Percentiles rank a stretch among this genome's conserved stretches.
Conservation (phyloP, 225 moss, liverwort and hornwort genomes). For the Anthoceros angustus region DNA sequence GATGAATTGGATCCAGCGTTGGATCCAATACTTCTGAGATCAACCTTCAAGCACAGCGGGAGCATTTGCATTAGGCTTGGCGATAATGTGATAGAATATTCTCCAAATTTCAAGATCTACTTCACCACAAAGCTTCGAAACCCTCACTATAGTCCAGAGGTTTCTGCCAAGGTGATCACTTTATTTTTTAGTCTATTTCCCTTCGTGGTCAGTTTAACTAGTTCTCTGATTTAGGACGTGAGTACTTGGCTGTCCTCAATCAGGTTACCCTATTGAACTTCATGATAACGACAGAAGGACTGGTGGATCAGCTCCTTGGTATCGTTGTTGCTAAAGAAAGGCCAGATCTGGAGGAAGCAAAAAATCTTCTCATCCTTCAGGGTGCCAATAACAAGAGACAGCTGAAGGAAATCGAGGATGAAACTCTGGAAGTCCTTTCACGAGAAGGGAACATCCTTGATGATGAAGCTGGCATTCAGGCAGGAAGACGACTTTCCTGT, state of each 20-base stretch:
- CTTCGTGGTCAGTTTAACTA: slow-evolving; percentile 57
- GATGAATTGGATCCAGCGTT: slow-evolving; percentile 71
- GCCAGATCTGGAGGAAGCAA: slow-evolving; percentile 69
- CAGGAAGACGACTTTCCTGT: too few relatives aligned
- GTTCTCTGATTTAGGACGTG: too few relatives aligned
- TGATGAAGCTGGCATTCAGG: slow-evolving; percentile 84
- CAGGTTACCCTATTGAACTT: slow-evolving; percentile 82
- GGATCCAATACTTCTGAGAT: slow-evolving; percentile 69
- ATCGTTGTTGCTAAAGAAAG: slow-evolving; percentile 67
- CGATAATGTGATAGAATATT: slow-evolving; percentile 73
- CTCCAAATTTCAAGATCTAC: slow-evolving; percentile 63
- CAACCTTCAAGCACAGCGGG: slow-evolving; percentile 69
- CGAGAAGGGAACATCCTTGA: slow-evolving; percentile 92
- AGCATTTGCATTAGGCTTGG: slow-evolving; percentile 85
- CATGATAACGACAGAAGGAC: slow-evolving; percentile 66
- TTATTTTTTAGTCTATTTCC: too few relatives aligned
- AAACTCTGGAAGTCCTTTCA: slow-evolving; percentile 54
- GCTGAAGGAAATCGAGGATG: slow-evolving; percentile 35
- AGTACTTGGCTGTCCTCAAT: too few relatives aligned
- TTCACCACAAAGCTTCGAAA: slow-evolving; percentile 79
- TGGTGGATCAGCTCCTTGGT: slow-evolving; percentile 72
- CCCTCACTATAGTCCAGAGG: slow-evolving; percentile 79
- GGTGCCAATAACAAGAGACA: slow-evolving; percentile 78
- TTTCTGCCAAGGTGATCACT: slow-evolving; percentile 9
- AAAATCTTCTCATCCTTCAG: slow-evolving; percentile 60